These are phyloP conservation scores for Syzygium aromaticum DNA, from an alignment of 345 rosid genomes.

Conservation along the genomic window DNA sequence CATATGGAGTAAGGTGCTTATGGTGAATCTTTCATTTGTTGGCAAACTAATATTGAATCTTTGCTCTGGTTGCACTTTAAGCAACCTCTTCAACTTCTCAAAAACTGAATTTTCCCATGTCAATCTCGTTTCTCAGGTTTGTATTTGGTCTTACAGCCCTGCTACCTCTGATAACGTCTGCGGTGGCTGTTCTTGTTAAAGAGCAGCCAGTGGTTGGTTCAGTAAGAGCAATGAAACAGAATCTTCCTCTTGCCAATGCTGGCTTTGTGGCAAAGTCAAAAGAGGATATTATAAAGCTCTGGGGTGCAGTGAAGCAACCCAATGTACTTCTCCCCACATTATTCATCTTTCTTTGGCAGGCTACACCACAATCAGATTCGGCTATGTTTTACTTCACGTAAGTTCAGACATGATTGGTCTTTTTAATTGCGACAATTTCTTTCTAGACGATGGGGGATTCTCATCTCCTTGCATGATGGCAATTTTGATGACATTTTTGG, in stretches of 20 bases:
- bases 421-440: background rate
- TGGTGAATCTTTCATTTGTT: background rate
- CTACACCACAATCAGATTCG: slow-evolving; percentile 97
- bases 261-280: slow-evolving; percentile 63
- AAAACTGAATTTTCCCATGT: background rate
- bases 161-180: slow-evolving; percentile 79
- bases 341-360: slow-evolving; percentile 95
- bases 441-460: background rate
- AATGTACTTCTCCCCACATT: slow-evolving; percentile 77
- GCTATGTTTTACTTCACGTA: slow-evolving; percentile 99
- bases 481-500: background rate
- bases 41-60: background rate
- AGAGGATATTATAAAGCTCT: slow-evolving; percentile 51
- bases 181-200: slow-evolving; percentile 87
- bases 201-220: slow-evolving; percentile 56
- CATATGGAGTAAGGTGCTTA: slow-evolving; percentile 80
- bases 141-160: slow-evolving; percentile 93
- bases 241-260: slow-evolving; percentile 21
- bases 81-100: background rate
- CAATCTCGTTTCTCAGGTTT: slow-evolving; percentile 52
- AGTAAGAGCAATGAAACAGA: slow-evolving; percentile 24
- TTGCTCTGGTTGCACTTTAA: background rate
- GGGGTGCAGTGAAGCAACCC: slow-evolving; percentile 74
- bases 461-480: background rate
- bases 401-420: slow-evolving; percentile 3